phyloP scores from a whole-genome alignment of 148 eudicot genomes.

The Fallopia convolvulus region DNA sequence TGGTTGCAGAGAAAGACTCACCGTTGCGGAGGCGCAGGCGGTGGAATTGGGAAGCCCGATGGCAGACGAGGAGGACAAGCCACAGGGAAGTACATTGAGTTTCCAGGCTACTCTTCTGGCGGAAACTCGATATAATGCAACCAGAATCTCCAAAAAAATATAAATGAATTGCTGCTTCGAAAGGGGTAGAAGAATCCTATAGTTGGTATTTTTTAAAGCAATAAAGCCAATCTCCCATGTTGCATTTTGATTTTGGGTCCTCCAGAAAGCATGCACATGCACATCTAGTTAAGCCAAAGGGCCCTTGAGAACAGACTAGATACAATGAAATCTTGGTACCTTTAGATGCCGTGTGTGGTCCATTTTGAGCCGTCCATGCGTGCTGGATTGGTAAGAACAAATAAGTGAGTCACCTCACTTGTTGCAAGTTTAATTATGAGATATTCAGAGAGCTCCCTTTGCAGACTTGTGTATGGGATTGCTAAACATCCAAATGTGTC shows the following conservation, averaged over 20 bases:
- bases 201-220: too few species aligned
- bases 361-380: neutral
- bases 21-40: neutral
- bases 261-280: neutral
- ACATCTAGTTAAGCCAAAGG: neutral
- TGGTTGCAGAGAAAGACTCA: neutral
- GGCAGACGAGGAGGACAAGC: conserved; percentile 31
- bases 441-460: neutral
- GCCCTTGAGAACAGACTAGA: neutral
- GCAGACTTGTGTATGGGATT: neutral
- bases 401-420: neutral
- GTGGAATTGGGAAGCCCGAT: conserved; percentile 12
- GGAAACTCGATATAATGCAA: too few species aligned
- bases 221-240: neutral
- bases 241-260: neutral
- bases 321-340: neutral
- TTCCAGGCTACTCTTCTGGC: conserved; percentile 14
- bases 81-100: conserved; percentile 31
- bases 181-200: too few species aligned
- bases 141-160: too few species aligned
- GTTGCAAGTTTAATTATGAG: neutral
- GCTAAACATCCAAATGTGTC: neutral
- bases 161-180: too few species aligned
- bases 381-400: neutral
- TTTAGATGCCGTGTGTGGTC: neutral